Percentiles rank a stretch among this genome's conserved stretches.
Conservation (phyloP, 2,329 filamentous ascomycete genomes). For the Claviceps monticola region DNA sequence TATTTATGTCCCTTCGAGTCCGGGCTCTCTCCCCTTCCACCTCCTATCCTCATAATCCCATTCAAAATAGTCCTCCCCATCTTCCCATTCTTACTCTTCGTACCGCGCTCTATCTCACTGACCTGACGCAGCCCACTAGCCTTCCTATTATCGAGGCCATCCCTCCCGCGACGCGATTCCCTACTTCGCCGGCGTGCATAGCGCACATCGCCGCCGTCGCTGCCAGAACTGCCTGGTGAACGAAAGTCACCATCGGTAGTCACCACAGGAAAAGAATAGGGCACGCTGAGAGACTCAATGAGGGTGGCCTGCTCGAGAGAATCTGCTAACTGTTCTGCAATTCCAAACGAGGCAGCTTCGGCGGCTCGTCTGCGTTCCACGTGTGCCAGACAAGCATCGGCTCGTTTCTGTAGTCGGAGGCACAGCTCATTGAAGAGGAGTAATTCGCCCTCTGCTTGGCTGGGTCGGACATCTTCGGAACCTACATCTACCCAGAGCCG, state of each 20-base stretch:
- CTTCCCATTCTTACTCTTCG: conserved; percentile 24
- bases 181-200: conserved; percentile 17
- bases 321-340: conserved; percentile 29
- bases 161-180: conserved; percentile 15
- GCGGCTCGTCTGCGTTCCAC: conserved; percentile 31
- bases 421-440: conserved; percentile 40
- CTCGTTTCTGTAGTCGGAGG: conserved; percentile 32
- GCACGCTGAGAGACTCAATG: conserved; percentile 21
- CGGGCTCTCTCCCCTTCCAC: conserved; percentile 25
- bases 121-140: conserved; percentile 15
- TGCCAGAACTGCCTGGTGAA: conserved; percentile 37
- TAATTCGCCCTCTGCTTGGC: conserved; percentile 33
- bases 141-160: conserved; percentile 15
- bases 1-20: conserved; percentile 19
- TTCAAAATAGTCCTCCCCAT: conserved; percentile 28
- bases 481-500: conserved; percentile 60
- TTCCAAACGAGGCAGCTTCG: conserved; percentile 18
- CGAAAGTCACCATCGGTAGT: conserved; percentile 15
- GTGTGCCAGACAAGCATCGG: conserved; percentile 36
- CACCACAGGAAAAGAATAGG: conserved; percentile 15
- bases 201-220: conserved; percentile 21
- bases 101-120: conserved; percentile 15
- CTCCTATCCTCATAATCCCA: conserved; percentile 31
- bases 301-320: conserved; percentile 30
- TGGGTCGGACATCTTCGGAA: conserved; percentile 22